Evolutionary conservation across 2,329 filamentous ascomycete genomes (phyloP), one percentile per base, ranked within the genome.

Genomic region (Thyridium curvatum): DNA sequence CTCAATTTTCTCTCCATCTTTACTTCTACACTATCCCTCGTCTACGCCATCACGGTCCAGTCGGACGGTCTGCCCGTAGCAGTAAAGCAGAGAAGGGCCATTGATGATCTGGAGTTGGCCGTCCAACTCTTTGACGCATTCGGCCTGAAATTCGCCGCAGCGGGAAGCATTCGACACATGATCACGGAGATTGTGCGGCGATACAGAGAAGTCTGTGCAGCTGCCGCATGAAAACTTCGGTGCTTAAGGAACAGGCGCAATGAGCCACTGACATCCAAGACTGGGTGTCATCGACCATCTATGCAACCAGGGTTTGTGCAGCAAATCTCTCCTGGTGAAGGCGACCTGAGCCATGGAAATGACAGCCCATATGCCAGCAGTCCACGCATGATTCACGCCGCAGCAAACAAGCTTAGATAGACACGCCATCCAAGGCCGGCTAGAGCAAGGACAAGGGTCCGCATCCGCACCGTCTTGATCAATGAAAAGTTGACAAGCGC

Each of bases 1-100:
- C 45, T 66, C 4, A 65, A 65, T 29, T 48, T 68, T 6, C 54
- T 68, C 3, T 48, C 55, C 2, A 41, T 69, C 2, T 71, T 68
- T 42, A 69, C 62, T 2, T 53, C 60, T 2, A 59, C 62, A 0
- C 47, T 71, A 4, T 63, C 65, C 2, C 53, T 69, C 4, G 60
- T 69, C 26, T 69, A 69, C 41, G 59, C 65, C 1, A 60, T 59
- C 2, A 68, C 62, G 0, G 62, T 55, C 1, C 60, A 62, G 33
- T 60, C 61, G 0, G 56, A 65, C 12, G 47, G 49, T 14, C 46
- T 61, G 1, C 40, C 42, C 8, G 38, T 38, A 1, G 52, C 54
- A 0, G 31, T 61, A 12, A 45, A 42, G 17, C 48, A 57, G 34
- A 52, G 51, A 1, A 48, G 45, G 8, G 56, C 55, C 3, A 53